These are phyloP conservation scores for Angophora floribunda DNA, from an alignment of 345 rosid genomes.

Conservation along the genomic window DNA sequence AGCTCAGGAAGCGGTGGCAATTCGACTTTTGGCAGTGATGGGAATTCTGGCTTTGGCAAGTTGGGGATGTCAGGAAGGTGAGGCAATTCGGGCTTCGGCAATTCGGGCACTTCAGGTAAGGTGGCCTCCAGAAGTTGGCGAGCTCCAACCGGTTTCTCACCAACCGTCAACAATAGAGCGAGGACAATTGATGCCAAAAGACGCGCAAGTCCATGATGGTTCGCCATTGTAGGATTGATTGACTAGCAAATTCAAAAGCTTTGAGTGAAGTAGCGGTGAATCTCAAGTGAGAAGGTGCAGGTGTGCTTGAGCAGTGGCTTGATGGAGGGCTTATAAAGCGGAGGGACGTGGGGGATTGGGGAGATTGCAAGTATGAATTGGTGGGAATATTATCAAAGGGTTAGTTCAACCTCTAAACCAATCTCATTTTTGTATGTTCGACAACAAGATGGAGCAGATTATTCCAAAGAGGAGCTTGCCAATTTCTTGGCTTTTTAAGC, in stretches of 20 bases:
- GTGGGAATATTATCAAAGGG: background rate
- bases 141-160: background rate
- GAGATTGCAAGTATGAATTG: background rate
- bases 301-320: background rate
- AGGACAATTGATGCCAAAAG: background rate
- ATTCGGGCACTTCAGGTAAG: background rate
- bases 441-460: background rate
- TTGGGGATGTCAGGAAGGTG: background rate
- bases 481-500: background rate
- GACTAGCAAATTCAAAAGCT: background rate
- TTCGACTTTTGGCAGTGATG: background rate
- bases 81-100: background rate
- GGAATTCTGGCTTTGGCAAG: background rate
- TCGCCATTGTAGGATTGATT: background rate
- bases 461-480: background rate
- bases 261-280: background rate
- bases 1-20: background rate
- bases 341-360: background rate
- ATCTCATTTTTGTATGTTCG: background rate
- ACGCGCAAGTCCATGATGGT: background rate
- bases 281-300: background rate
- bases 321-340: background rate
- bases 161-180: background rate
- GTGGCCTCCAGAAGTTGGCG: background rate
- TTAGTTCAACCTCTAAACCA: background rate